Base-by-base conservation (phyloP, 805 yeast species). In the Wickerhamiella lipophila region DNA sequence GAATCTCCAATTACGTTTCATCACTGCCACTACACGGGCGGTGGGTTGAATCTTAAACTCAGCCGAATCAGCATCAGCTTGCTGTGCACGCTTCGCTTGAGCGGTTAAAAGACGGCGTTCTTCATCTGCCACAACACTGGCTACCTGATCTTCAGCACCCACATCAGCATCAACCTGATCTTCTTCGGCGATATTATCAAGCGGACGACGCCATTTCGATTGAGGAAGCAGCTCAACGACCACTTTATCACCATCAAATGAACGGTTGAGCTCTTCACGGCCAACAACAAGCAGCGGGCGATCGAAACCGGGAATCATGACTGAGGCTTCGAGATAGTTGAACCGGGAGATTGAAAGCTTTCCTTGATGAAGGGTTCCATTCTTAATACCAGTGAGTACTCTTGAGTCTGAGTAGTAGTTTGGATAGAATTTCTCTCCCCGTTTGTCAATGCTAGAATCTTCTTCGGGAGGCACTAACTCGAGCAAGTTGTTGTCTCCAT, bases 1-100 rank as follows among this genome's bases (percentile, higher is more conserved):
- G 55, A 80, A 79, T 63, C 98, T 76, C 98, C 98, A 92, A 53
- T 89, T 84, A 65, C 99, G 76, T 66, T 85, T 81, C 38, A 79
- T 69, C 22, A 92, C 75, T 25, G 95, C 94, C 11, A 92, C 96
- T 30, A 92, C 83, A 56, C 78, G 77, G 2, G 94, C 97, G 0
- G 98, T 89, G n/a, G 97, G 98, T 60, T 83, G 87, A 19, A 81
- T 63, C 54, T 74, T 74, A 19, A 63, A 64, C 15, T 68, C 73
- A 3, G 67, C 71, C 25, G 57, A 43, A 6, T 32, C 38, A 3
- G 52, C 50, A 13, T 46, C 45, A 50, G 58, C 58, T 11, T 61
- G 64, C 26, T 54, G 58, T 9, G 53, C 81, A 41, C 65, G 64
- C 27, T 76, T 69, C 0, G 96, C 96, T 54, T 85, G 89, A 55